A percentile compares a stretch with the other conserved stretches of the same genome.
phyloP scores from a whole-genome alignment of 2,329 filamentous ascomycete species.

The Podosphaera fusca region DNA sequence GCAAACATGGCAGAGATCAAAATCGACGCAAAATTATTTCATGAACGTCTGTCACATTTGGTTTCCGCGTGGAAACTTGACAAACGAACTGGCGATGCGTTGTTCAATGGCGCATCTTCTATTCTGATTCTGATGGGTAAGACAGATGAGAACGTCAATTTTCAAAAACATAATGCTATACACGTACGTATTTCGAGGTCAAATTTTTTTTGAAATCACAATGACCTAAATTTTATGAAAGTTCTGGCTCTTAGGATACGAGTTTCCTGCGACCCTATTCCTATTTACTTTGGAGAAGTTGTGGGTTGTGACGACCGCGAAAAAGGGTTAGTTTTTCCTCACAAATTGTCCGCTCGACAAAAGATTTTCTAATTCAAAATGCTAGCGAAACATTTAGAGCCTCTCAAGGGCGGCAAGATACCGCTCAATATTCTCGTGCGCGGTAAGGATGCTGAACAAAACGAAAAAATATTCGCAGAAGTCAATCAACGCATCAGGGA shows the following conservation, averaged over 20 bases:
- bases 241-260: conserved; percentile 98
- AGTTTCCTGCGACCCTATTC: conserved; percentile 90
- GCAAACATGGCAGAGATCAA: conserved; percentile 47
- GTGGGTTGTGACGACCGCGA: conserved; percentile 84
- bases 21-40: conserved; percentile 85
- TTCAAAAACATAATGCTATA: conserved; percentile 89
- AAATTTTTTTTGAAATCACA: neutral
- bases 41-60: conserved; percentile 74
- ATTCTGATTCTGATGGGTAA: conserved; percentile 88
- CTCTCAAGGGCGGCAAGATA: conserved; percentile 75
- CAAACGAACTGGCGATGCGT: conserved; percentile 63
- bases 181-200: conserved; percentile 40
- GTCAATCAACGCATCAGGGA: conserved; percentile 70
- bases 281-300: conserved; percentile 72
- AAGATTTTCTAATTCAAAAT: conserved; percentile 10
- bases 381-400: conserved; percentile 74
- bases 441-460: conserved; percentile 76
- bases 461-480: conserved; percentile 71
- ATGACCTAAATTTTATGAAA: conserved; percentile 19
- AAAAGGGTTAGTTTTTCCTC: conserved; percentile 47
- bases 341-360: conserved; percentile 3
- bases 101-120: conserved; percentile 70
- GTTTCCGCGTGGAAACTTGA: conserved; percentile 89
- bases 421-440: conserved; percentile 80
- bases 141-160: conserved; percentile 66